Percentiles rank a stretch among this genome's conserved stretches.
Evolutionary conservation across 139 green algal genomes (phyloP).

Genomic region (Dunaliella primolecta): DNA sequence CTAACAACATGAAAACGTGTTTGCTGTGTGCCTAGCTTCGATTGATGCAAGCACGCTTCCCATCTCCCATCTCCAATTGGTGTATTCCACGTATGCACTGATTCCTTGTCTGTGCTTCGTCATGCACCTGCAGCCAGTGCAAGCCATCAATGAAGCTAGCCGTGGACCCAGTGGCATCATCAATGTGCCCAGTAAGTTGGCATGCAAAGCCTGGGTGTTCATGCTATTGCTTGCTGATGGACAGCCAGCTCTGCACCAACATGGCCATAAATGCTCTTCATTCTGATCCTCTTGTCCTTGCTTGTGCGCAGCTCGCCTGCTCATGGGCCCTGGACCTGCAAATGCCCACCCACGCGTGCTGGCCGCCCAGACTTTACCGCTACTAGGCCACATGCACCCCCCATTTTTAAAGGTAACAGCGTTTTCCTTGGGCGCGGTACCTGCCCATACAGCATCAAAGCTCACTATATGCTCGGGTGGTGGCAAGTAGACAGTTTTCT

Average conservation of each 20-base stretch:
- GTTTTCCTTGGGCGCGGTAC: too few species aligned
- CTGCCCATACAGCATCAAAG: too few species aligned
- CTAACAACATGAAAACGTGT: too few species aligned
- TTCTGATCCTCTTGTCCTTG: background rate
- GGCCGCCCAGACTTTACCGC: slow-evolving; percentile 68
- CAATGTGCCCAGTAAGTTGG: background rate
- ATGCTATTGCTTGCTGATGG: too few species aligned
- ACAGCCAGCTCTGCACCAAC: too few species aligned
- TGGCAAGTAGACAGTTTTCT: too few species aligned
- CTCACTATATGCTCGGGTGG: too few species aligned
- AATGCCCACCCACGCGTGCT: slow-evolving; percentile 82
- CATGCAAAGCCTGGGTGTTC: slow-evolving; percentile 2
- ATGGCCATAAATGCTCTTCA: too few species aligned
- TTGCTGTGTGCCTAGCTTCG: background rate
- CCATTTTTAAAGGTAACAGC: slow-evolving; percentile 76
- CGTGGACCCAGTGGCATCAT: background rate
- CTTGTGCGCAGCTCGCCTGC: slow-evolving; percentile 50
- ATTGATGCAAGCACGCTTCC: background rate
- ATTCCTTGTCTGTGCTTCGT: background rate
- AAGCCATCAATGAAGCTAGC: background rate
- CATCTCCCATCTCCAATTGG: background rate
- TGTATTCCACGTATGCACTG: background rate
- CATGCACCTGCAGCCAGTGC: background rate
- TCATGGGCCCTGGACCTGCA: slow-evolving; percentile 85
- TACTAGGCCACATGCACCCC: slow-evolving; percentile 89